These are phyloP conservation scores for Phytophthora citricola DNA, from an alignment of 352 stramenopile genomes.

Conservation along the genomic window DNA sequence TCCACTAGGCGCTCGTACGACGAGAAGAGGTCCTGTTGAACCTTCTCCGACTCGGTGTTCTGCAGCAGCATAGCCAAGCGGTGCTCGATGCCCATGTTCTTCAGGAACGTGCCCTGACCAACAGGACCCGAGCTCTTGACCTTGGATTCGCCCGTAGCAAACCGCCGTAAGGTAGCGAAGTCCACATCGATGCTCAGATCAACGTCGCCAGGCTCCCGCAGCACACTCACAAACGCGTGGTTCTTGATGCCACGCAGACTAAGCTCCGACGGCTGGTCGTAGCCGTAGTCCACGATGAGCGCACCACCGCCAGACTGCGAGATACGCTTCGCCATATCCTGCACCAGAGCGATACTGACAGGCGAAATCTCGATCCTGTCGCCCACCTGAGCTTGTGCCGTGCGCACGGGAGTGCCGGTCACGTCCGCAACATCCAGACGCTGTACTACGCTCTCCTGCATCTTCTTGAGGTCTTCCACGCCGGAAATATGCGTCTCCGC, in stretches of 20 bases:
- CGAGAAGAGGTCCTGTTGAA: conserved; percentile 89
- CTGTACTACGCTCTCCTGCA: conserved; percentile 35
- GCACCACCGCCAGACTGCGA: conserved; percentile 84
- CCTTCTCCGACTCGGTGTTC: conserved; percentile 77
- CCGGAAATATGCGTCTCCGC: conserved; percentile 34
- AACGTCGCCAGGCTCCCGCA: conserved; percentile 92
- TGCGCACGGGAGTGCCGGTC: conserved; percentile 50
- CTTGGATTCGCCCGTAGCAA: conserved; percentile 56
- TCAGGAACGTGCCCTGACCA: conserved; percentile 93
- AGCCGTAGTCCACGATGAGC: conserved; percentile 96
- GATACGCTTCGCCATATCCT: conserved; percentile 93
- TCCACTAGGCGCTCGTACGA: conserved; percentile 93
- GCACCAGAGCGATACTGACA: conserved; percentile 89
- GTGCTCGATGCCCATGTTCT: conserved; percentile 95
- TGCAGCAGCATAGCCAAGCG: conserved; percentile 92
- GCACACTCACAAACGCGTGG: conserved; percentile 94
- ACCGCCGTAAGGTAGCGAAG: conserved; percentile 83
- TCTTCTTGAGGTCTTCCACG: conserved; percentile 37
- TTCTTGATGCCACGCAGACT: conserved; percentile 95
- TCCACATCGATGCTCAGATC: conserved; percentile 93
- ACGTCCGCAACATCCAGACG: conserved; percentile 63
- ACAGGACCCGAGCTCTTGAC: conserved; percentile 90
- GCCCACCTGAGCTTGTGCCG: conserved; percentile 65
- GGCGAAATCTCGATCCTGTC: conserved; percentile 95
- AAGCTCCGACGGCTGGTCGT: conserved; percentile 89